A percentile compares a stretch with the other conserved stretches of the same genome.
Conservation (phyloP, 1,284 basidiomycete genomes). For the Porogramme epimiltina region DNA sequence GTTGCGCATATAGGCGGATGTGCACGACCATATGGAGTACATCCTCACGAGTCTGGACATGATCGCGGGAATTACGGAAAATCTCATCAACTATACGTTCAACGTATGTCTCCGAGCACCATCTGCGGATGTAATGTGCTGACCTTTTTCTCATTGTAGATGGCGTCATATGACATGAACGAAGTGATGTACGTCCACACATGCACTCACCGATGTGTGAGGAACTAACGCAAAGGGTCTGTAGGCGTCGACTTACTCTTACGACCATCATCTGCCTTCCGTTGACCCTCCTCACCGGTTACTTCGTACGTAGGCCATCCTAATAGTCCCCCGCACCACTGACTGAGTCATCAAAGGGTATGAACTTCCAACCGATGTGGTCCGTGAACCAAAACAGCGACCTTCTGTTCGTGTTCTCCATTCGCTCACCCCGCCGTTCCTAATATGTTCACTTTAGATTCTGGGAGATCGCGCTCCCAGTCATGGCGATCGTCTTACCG, state of each 20-base stretch:
- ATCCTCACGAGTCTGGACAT: slow-evolving; percentile 67
- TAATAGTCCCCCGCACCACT: too few relatives aligned
- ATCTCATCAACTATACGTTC: slow-evolving; percentile 71
- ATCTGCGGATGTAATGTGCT: too few relatives aligned
- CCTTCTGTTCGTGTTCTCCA: slow-evolving; percentile 38
- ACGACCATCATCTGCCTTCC: slow-evolving; percentile 73
- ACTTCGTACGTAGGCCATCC: slow-evolving; percentile 54
- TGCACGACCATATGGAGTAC: slow-evolving; percentile 72
- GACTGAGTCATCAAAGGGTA: slow-evolving; percentile 46
- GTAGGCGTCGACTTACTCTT: slow-evolving; percentile 56
- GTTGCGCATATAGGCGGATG: slow-evolving; percentile 63
- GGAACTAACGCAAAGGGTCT: not conserved
- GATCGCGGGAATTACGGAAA: slow-evolving; percentile 67
- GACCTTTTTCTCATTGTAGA: slow-evolving; percentile 38
- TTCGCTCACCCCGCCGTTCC: not conserved
- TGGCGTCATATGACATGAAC: slow-evolving; percentile 73
- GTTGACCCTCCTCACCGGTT: slow-evolving; percentile 69
- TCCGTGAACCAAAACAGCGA: slow-evolving; percentile 51
- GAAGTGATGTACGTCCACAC: slow-evolving; percentile 64
- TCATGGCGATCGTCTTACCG: slow-evolving; percentile 59
- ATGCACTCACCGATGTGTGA: not conserved
- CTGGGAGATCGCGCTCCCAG: slow-evolving; percentile 65
- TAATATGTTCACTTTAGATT: too few relatives aligned
- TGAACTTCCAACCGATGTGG: slow-evolving; percentile 66
- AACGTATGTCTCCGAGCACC: slow-evolving; percentile 42